These are phyloP conservation scores for Cutaneotrichosporon cyanovorans DNA, from an alignment of 1,284 basidiomycete species.

Conservation along the genomic window DNA sequence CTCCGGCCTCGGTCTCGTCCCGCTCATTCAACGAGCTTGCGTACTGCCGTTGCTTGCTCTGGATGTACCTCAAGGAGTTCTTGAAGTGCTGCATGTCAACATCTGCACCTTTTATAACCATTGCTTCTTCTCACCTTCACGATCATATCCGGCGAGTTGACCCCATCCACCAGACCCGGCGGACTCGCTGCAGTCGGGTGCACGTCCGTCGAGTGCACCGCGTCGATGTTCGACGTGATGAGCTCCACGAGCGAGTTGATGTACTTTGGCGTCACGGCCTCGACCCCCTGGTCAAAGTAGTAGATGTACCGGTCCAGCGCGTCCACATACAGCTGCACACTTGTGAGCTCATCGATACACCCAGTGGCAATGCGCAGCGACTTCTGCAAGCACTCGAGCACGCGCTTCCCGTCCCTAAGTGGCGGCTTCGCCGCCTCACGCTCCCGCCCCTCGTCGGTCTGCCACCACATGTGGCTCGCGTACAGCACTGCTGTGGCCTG, in stretches of 20 bases:
- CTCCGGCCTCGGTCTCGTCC: conserved; percentile 45
- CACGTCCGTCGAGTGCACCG: conserved; percentile 70
- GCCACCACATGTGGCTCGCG: conserved; percentile 96
- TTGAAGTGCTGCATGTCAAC: conserved; percentile 64
- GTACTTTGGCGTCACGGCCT: conserved; percentile 87
- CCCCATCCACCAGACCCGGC: conserved; percentile 77
- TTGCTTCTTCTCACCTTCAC: conserved; percentile 31
- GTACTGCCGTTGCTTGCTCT: conserved; percentile 33
- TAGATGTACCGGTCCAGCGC: conserved; percentile 86
- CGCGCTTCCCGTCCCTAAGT: conserved; percentile 87
- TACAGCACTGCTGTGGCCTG: conserved; percentile 88
- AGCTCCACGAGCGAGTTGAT: conserved; percentile 88
- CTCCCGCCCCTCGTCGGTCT: conserved; percentile 54
- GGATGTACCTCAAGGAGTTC: conserved; percentile 78
- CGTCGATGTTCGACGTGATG: conserved; percentile 83
- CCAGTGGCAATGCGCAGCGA: conserved; percentile 86
- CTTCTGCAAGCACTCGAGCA: conserved; percentile 90
- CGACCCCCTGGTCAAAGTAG: conserved; percentile 83
- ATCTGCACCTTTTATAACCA: no score
- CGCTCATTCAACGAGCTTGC: conserved; percentile 11
- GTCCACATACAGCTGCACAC: conserved; percentile 85
- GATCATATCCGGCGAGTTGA: conserved; percentile 85
- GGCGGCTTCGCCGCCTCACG: conserved; percentile 47
- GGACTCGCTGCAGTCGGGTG: conserved; percentile 72
- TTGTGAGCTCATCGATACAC: conserved; percentile 88